Evolutionary conservation across 2,329 filamentous ascomycete genomes (phyloP).

Genomic region (Diaporthe humulicola): DNA sequence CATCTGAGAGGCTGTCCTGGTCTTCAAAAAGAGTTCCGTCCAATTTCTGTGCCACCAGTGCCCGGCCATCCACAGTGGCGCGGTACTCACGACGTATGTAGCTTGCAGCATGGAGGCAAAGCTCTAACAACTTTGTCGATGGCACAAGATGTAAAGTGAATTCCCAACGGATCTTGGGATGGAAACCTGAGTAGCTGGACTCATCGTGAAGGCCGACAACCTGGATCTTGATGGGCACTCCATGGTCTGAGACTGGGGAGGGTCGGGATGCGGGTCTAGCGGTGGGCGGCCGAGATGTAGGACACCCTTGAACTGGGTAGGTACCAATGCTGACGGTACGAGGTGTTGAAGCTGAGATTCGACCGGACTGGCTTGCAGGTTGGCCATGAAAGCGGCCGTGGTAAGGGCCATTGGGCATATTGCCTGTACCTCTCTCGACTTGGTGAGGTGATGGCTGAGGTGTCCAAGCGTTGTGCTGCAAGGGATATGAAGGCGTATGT

Average conservation of each 20-base stretch:
- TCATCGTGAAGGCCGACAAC: not conserved
- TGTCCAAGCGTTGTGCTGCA: too few species aligned
- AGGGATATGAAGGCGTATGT: too few species aligned
- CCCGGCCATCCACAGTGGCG: not conserved
- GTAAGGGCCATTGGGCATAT: not conserved
- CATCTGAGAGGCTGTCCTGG: not conserved
- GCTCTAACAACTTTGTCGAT: not conserved
- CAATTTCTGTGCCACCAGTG: not conserved
- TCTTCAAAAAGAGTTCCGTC: not conserved
- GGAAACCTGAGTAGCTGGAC: not conserved
- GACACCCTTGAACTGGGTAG: not conserved
- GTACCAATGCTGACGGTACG: not conserved
- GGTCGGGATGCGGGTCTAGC: not conserved
- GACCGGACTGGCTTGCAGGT: too few species aligned
- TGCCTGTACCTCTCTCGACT: too few species aligned
- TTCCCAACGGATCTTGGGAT: not conserved
- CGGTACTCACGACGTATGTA: not conserved
- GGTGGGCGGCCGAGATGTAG: not conserved
- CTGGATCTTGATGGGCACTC: not conserved
- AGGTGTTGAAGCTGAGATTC: not conserved
- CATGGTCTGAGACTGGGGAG: not conserved
- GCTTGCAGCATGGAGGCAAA: constrained; percentile 18
- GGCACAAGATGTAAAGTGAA: not conserved
- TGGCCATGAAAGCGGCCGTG: not conserved
- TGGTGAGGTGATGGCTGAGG: not conserved